Evolutionary conservation across 106 monocot species (phyloP), one percentile per base, ranked within the genome.

Genomic region (Vanilla planifolia): DNA sequence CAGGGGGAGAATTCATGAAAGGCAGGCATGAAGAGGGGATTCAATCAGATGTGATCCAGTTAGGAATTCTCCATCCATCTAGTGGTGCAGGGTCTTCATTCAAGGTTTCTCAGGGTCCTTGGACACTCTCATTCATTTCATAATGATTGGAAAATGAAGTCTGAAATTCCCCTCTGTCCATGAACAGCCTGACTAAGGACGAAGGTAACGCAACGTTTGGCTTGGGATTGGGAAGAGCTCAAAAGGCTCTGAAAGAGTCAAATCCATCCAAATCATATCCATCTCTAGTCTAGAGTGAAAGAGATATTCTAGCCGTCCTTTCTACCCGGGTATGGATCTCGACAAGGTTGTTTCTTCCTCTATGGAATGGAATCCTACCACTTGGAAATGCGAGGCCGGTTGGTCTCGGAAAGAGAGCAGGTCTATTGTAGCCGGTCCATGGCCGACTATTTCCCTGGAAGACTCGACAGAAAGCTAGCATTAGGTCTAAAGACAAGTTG

Each of bases 221-320:
- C 43, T 43, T 43, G 43, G 43, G 43, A n/a, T n/a, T n/a, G n/a
- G n/a, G n/a, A n/a, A n/a, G n/a, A n/a, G 42, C 42, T 42, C 42
- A 42, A 42, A 42, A 42, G 42, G 42, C 42, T 42, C 8, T 43
- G 43, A 43, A 43, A 43, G 11, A 43, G 8, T 43, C 43, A 11
- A 43, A 43, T 43, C 43, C 11, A 43, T 11, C 11, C 11, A 43
- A 43, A 43, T 43, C 3, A 43, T 43, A 43, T 43, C 43, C 8
- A 43, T 43, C 43, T 43, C 43, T 43, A n/a, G n/a, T 43, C 43
- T 43, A 43, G 43, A 43, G 43, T 43, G 43, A 43, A 43, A 43
- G 43, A 43, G 43, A 43, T 43, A 43, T 43, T 43, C 43, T 43
- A 43, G 43, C 43, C 43, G 8, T 43, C 43, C 42, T 42, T 42